Percentiles rank a stretch among this genome's conserved stretches.
Conservation (phyloP, 78 protist species). For the Salpingoeca rosetta region DNA sequence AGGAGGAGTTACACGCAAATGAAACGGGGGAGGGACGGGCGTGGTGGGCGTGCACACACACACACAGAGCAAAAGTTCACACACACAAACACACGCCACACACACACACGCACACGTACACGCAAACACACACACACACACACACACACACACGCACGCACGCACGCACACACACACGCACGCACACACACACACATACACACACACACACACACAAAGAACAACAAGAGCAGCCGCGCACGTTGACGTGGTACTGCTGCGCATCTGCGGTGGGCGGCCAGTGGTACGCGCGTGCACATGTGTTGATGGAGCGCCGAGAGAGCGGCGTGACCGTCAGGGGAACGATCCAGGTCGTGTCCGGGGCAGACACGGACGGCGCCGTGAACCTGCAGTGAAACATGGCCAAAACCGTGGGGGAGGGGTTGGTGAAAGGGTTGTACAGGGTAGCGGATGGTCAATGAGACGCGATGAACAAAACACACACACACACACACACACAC, state of each 20-base stretch:
- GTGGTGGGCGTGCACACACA: not conserved
- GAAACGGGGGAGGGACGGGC: not conserved
- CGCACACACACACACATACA: not conserved
- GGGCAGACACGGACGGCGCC: no score
- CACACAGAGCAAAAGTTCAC: not conserved
- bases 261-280: no score
- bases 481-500: no score
- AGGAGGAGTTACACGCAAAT: not conserved
- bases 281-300: no score
- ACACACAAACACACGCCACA: not conserved
- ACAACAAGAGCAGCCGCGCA: not conserved
- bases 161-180: not conserved
- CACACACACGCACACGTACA: not conserved
- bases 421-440: no score
- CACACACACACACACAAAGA: not conserved
- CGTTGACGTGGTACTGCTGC: not conserved
- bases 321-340: no score
- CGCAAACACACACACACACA: not conserved
- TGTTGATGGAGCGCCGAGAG: no score
- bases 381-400: no score
- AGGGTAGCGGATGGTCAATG: no score
- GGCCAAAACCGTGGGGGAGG: no score
- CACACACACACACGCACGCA: not conserved
- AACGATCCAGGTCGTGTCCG: no score
- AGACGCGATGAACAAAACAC: no score